Base-by-base conservation (phyloP, 441 rosid species). In the Erodium moschatum region DNA sequence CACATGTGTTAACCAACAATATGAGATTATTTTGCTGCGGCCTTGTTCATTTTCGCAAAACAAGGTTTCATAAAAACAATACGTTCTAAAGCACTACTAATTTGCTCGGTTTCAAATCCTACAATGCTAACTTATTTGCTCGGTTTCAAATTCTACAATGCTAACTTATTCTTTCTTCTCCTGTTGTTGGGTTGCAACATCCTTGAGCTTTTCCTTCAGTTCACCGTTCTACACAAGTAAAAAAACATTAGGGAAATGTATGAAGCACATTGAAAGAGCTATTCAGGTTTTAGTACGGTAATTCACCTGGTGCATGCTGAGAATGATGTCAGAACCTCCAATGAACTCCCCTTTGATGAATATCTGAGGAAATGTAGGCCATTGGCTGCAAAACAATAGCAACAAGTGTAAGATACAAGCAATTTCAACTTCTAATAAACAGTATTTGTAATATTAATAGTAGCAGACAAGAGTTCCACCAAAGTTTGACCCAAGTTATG, bases 361-460 rank as follows among this genome's bases (percentile, higher is more conserved):
- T 74, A 93, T 80, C 75, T 91, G 96, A 0, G 98, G 97, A 79
- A 91, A 93, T 42, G 98, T 91, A 5, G 98, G 97, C 97, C 98
- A 93, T 67, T 80, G 76, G 85, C 98, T 93, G 84, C 82, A 81
- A n/a, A 74, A n/a, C 69, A 72, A 16, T 73, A 19, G n/a, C 62
- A 38, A 44, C 31, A 2, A 31, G 27, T 44, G 44, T 52, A 19
- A 63, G 66, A 76, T 72, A 61, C 42, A 60, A 20, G 72, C 42
- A 72, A 56, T 56, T 18, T 19, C 5, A 56, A 56, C 12, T 18
- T 19, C 62, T 56, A 56, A 19, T 54, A 18, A 33, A 33, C 38
- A 33, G 38, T 3, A 33, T 3, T 33, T 5, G 38, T 5, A 3
- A 33, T 33, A 5, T 33, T 33, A 16, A 4, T 54, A 54, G 20